Evolutionary conservation across 2,329 filamentous ascomycete genomes (phyloP).

Genomic region (Nothopassalora personata): DNA sequence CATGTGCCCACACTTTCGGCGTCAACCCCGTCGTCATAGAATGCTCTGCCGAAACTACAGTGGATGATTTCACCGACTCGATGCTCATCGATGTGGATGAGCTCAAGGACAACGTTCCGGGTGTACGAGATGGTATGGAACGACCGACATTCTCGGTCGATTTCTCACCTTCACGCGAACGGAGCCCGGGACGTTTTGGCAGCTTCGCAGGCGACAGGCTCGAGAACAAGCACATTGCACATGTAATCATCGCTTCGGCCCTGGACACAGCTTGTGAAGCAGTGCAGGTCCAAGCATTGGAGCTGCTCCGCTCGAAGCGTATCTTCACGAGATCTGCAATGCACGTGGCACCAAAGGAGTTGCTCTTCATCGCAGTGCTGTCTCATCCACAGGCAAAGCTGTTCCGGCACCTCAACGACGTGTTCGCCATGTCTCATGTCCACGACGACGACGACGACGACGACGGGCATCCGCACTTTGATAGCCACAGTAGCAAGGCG

Average conservation of each 20-base stretch:
- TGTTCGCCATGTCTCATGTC: constrained; percentile 82
- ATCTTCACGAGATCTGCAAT: constrained; percentile 71
- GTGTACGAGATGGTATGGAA: neutral
- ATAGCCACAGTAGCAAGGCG: constrained; percentile 44
- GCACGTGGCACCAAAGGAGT: constrained; percentile 68
- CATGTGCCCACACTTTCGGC: constrained; percentile 66
- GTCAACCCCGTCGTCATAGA: constrained; percentile 65
- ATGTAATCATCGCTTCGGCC: constrained; percentile 76
- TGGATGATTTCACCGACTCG: constrained; percentile 73
- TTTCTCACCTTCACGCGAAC: constrained; percentile 12
- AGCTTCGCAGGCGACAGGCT: constrained; percentile 27
- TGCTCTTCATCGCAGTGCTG: constrained; percentile 71
- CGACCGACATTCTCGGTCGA: constrained; percentile 11
- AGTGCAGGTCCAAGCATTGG: constrained; percentile 74
- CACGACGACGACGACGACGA: constrained; percentile 64
- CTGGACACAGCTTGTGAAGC: constrained; percentile 67
- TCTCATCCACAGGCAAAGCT: constrained; percentile 34
- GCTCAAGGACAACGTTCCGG: constrained; percentile 13
- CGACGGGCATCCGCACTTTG: constrained; percentile 69
- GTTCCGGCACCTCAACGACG: constrained; percentile 59
- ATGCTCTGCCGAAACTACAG: constrained; percentile 66
- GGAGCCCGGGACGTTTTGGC: constrained; percentile 16
- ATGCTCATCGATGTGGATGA: constrained; percentile 50
- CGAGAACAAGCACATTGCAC: constrained; percentile 60
- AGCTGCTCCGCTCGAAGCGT: constrained; percentile 72